A percentile compares a stretch with the other conserved stretches of the same genome.
Conservation (phyloP, 192 early-diverging fungal species). For the Podila epicladia region DNA sequence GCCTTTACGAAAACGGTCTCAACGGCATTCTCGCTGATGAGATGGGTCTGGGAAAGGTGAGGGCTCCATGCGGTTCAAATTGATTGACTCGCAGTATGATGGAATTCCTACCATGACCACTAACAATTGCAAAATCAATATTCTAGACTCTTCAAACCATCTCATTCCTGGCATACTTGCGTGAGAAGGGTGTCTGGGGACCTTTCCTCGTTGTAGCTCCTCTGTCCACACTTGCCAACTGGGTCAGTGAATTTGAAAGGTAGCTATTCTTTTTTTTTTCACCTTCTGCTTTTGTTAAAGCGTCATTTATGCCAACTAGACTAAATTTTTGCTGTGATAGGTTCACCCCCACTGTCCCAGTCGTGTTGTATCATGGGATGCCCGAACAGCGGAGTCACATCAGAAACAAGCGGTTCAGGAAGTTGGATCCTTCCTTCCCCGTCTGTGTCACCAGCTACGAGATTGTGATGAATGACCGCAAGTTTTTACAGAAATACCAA, state of each 20-base stretch:
- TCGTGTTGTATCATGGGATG: conserved; percentile 87
- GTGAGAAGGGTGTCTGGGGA: conserved; percentile 82
- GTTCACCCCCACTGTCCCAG: conserved; percentile 83
- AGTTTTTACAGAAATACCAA: conserved; percentile 71
- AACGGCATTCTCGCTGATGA: conserved; percentile 98
- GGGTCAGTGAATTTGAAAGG: conserved; percentile 90
- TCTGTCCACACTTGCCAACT: conserved; percentile 90
- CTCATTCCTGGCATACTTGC: conserved; percentile 84
- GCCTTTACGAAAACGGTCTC: conserved; percentile 94
- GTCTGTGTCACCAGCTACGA: conserved; percentile 94
- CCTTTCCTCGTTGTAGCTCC: conserved; percentile 93
- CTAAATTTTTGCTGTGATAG: conserved; percentile 41
- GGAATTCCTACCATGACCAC: too few species aligned
- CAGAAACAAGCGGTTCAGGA: conserved; percentile 71
- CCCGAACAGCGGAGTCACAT: conserved; percentile 77
- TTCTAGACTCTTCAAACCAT: conserved; percentile 92
- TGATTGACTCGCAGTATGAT: too few species aligned
- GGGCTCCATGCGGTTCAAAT: too few species aligned
- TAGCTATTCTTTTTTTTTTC: conserved; percentile 15
- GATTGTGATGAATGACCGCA: conserved; percentile 85
- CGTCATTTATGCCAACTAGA: too few species aligned
- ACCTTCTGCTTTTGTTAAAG: too few species aligned
- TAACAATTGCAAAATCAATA: background rate
- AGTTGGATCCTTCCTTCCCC: conserved; percentile 75
- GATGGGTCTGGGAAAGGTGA: conserved; percentile 91